Evolutionary conservation across 768 basidiomycete species (phyloP).

Genomic region (Mycena olivaceomarginata): DNA sequence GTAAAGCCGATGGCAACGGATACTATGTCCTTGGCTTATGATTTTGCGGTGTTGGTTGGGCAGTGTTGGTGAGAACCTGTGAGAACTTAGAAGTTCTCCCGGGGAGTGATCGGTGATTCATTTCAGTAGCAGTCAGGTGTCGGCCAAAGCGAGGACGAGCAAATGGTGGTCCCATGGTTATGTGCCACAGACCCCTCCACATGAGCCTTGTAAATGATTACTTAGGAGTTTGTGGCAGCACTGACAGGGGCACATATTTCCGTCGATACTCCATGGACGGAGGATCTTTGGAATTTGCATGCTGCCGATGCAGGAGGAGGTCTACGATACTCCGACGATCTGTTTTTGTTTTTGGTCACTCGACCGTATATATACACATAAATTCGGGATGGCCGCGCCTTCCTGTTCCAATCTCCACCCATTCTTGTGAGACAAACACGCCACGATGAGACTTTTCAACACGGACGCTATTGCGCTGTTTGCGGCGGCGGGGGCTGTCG

Average conservation of each 20-base stretch:
- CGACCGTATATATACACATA: neutral
- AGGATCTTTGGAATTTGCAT: conserved; percentile 4
- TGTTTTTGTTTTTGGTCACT: conserved; percentile 9
- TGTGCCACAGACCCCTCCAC: neutral
- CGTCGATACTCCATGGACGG: conserved; percentile 12
- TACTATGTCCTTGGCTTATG: too few relatives aligned
- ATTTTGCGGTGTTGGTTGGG: too few relatives aligned
- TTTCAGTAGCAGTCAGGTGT: too few relatives aligned
- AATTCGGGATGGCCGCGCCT: conserved; percentile 1
- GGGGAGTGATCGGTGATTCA: too few relatives aligned
- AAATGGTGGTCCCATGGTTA: conserved; percentile 2
- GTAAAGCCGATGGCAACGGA: too few relatives aligned
- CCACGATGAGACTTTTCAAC: conserved; percentile 7
- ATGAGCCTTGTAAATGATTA: neutral
- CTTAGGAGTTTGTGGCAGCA: neutral
- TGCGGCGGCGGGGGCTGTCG: conserved; percentile 3
- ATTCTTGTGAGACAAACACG: conserved; percentile 1
- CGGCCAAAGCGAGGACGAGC: neutral
- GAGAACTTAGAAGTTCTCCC: too few relatives aligned
- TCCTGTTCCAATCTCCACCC: neutral
- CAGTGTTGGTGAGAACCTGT: too few relatives aligned
- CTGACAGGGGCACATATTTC: conserved; percentile 7
- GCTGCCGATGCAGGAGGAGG: conserved; percentile 7
- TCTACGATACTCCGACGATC: conserved; percentile 4
- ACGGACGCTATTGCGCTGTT: conserved; percentile 1